Evolutionary conservation across 495 filamentous ascomycete species (phyloP).

Genomic region (Daldinia loculata): DNA sequence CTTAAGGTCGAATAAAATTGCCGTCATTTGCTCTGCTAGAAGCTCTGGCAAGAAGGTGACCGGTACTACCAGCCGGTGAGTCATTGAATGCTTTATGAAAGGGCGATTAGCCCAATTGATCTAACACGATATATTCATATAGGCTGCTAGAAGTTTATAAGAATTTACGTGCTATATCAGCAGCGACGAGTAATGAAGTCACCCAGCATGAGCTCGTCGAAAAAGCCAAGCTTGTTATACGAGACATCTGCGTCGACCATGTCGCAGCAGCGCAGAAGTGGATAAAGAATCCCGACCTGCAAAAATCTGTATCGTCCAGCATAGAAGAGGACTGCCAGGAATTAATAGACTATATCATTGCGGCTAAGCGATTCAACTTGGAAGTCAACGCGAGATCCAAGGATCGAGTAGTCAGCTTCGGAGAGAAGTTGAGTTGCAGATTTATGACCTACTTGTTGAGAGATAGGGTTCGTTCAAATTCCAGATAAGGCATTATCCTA

Average conservation of each 20-base stretch:
- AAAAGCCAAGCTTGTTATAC: conserved; percentile 73
- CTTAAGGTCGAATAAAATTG: conserved; percentile 73
- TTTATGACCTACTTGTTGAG: conserved; percentile 84
- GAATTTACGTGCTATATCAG: conserved; percentile 73
- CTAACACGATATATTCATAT: conserved; percentile 23
- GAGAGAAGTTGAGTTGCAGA: conserved; percentile 90
- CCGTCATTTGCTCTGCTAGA: conserved; percentile 90
- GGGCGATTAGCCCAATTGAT: conserved; percentile 14
- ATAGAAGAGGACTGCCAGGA: conserved; percentile 77
- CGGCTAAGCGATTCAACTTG: conserved; percentile 65
- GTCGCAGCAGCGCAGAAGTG: conserved; percentile 69
- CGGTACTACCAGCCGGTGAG: conserved; percentile 94
- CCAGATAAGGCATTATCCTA: neutral
- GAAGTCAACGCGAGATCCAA: conserved; percentile 83
- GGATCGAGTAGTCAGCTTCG: conserved; percentile 89
- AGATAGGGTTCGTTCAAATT: conserved; percentile 57
- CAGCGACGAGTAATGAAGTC: conserved; percentile 68
- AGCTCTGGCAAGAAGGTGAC: conserved; percentile 90
- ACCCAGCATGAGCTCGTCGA: conserved; percentile 72
- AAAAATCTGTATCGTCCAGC: conserved; percentile 62
- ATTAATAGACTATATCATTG: conserved; percentile 63
- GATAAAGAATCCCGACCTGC: conserved; percentile 68
- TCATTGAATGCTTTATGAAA: conserved; percentile 36
- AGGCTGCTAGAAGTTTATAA: conserved; percentile 66
- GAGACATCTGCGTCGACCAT: conserved; percentile 79